Evolutionary conservation across 352 stramenopile genomes (phyloP).

Genomic region (Globisporangium apiculatum): DNA sequence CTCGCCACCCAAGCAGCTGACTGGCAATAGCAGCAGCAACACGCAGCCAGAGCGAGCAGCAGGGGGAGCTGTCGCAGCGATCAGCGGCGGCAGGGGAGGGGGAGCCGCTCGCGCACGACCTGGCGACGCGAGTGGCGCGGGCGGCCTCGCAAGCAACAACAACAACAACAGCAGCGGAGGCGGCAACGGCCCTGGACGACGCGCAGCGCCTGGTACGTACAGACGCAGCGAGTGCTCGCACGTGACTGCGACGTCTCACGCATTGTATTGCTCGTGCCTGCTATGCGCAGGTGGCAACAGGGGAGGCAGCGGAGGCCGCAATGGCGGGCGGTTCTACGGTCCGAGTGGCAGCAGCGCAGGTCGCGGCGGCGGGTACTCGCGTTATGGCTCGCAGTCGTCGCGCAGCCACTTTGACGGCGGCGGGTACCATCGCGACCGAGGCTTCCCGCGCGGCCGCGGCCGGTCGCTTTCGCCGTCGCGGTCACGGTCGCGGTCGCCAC

Average conservation of each 20-base stretch:
- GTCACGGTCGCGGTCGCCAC: slow-evolving; percentile 25
- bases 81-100: background rate
- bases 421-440: slow-evolving; percentile 23
- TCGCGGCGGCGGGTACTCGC: slow-evolving; percentile 20
- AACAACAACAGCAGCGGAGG: background rate
- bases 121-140: background rate
- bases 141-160: background rate
- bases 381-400: slow-evolving; percentile 15
- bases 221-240: background rate
- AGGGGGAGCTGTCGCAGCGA: slow-evolving; percentile 2
- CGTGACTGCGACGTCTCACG: background rate
- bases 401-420: slow-evolving; percentile 21
- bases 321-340: slow-evolving; percentile 12
- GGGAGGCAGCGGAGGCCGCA: slow-evolving; percentile 9
- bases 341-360: slow-evolving; percentile 3
- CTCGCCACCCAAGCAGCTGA: slow-evolving; percentile 2
- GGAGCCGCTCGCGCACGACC: background rate
- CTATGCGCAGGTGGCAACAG: background rate
- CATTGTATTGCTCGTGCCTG: background rate
- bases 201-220: background rate
- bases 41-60: slow-evolving; percentile 1
- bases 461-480: slow-evolving; percentile 52
- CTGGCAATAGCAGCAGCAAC: background rate
- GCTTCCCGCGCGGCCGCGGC: slow-evolving; percentile 28
- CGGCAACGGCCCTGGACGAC: slow-evolving; percentile 1